Base-by-base conservation (phyloP, 768 basidiomycete species). In the Cystofilobasidium capitatum region DNA sequence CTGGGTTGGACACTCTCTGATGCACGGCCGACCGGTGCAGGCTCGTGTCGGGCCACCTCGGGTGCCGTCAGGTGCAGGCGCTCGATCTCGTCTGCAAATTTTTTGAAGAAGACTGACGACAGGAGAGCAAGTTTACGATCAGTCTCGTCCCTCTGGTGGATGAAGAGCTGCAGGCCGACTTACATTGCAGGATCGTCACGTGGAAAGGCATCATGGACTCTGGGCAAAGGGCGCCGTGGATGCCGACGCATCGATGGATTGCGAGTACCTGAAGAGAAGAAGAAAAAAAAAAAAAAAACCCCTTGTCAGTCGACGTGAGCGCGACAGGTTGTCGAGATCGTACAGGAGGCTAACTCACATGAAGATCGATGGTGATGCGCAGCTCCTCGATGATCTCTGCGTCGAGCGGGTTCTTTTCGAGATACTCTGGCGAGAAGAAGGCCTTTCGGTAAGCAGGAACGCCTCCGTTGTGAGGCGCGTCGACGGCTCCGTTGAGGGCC, bases 171-270 rank as follows among this genome's bases (percentile, higher is more conserved):
- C 14, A 33, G 13, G 9, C 2, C 0, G 13, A 75, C 77, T 66
- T 37, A 78, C 77, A 78, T 58, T 71, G 71, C 75, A 89, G 86
- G 54, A 98, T 80, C 0, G 90, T 91, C 68, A 87, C 86, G 74
- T 98, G 93, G 82, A 97, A 97, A 6, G 85, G 83, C n/a, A 87
- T 79, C 82, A 96, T 94, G 75, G 92, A 91, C 16, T 40, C 59
- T 3, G 65, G 65, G 10, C 42, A 33, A 17, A 66, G 26, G 16
- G 58, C 24, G 3, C 42, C 45, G 22, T 66, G 65, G 1, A 66
- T 29, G 3, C 37, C 33, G 20, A 66, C 36, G n/a, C 65, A 66
- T 20, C 65, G 58, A 26, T 59, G 31, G 44, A 66, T 44, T n/a
- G 45, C 33, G 26, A 44, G 58, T 16, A 57, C 58, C 65, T 66